A percentile compares a stretch with the other conserved stretches of the same genome.
Evolutionary conservation across 2,329 filamentous ascomycete genomes (phyloP).

Genomic region (Ophidiomyces ophidiicola): DNA sequence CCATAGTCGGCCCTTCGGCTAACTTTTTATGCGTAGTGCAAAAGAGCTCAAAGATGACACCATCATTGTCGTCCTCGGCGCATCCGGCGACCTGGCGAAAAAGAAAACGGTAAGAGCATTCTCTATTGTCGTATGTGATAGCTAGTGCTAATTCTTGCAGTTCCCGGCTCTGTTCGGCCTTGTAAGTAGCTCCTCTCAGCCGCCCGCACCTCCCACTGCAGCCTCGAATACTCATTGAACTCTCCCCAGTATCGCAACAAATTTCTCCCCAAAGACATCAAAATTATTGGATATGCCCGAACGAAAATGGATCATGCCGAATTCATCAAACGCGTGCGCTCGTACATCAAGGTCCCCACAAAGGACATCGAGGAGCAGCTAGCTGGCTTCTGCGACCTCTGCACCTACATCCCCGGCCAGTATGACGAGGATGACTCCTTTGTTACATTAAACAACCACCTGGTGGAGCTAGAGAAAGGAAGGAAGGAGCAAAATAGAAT

Average conservation of each 20-base stretch:
- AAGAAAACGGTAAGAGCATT: constrained; percentile 74
- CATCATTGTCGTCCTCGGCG: constrained; percentile 87
- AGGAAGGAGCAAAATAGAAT: constrained; percentile 76
- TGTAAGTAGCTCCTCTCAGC: constrained; percentile 47
- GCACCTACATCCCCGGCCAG: constrained; percentile 91
- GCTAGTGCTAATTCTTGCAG: constrained; percentile 35
- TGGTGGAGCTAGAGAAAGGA: constrained; percentile 72
- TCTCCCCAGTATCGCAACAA: constrained; percentile 78
- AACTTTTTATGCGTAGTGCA: constrained; percentile 41
- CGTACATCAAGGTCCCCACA: constrained; percentile 96
- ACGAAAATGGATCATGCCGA: constrained; percentile 99
- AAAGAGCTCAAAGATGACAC: constrained; percentile 99
- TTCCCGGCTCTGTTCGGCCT: constrained; percentile 96
- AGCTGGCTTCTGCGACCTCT: constrained; percentile 74
- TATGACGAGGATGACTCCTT: constrained; percentile 97
- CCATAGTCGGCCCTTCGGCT: background rate
- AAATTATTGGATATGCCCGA: constrained; percentile 95
- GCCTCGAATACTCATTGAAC: constrained; percentile 14
- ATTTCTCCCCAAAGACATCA: constrained; percentile 91
- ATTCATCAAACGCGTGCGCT: constrained; percentile 86
- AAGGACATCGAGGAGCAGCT: constrained; percentile 95
- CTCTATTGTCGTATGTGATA: constrained; percentile 5
- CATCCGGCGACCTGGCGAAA: constrained; percentile 94
- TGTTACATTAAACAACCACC: constrained; percentile 67
- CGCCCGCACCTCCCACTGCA: background rate